phyloP scores from a whole-genome alignment of 1,284 basidiomycete genomes.

The Earliella scabrosa region DNA sequence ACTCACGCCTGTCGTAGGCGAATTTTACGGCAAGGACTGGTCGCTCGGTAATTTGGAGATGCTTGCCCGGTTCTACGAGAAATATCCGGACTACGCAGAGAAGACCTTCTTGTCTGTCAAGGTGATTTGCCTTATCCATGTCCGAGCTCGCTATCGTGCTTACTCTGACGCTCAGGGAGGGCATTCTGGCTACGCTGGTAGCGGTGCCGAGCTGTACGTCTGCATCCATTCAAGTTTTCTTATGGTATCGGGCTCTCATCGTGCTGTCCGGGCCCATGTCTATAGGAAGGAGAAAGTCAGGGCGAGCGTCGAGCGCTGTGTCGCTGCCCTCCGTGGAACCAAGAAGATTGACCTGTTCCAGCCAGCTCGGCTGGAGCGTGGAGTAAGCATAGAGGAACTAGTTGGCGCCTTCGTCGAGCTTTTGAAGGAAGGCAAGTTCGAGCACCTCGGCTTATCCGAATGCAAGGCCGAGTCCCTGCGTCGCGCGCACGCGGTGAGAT shows the following conservation, averaged over 20 bases:
- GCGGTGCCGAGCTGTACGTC: neutral
- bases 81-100: slow-evolving; percentile 57
- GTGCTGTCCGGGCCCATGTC: too few species aligned
- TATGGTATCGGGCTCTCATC: too few species aligned
- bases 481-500: slow-evolving; percentile 28
- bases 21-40: slow-evolving; percentile 46
- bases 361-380: slow-evolving; percentile 38
- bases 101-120: slow-evolving; percentile 53
- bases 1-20: slow-evolving; percentile 28
- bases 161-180: too few species aligned
- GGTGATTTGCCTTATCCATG: slow-evolving; percentile 22
- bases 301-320: slow-evolving; percentile 39
- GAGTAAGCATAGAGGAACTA: slow-evolving; percentile 36
- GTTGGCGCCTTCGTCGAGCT: slow-evolving; percentile 33
- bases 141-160: too few species aligned
- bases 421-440: slow-evolving; percentile 46
- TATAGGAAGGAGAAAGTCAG: slow-evolving; percentile 32
- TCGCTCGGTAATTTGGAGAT: slow-evolving; percentile 45
- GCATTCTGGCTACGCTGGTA: neutral
- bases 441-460: slow-evolving; percentile 54
- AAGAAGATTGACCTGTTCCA: slow-evolving; percentile 52
- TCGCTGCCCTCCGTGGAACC: slow-evolving; percentile 41
- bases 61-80: slow-evolving; percentile 48
- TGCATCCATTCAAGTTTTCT: too few species aligned
- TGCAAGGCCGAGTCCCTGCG: slow-evolving; percentile 49